These are phyloP conservation scores for Rhodotorula sphaerocarpa DNA, from an alignment of 768 basidiomycete genomes.

Conservation along the genomic window DNA sequence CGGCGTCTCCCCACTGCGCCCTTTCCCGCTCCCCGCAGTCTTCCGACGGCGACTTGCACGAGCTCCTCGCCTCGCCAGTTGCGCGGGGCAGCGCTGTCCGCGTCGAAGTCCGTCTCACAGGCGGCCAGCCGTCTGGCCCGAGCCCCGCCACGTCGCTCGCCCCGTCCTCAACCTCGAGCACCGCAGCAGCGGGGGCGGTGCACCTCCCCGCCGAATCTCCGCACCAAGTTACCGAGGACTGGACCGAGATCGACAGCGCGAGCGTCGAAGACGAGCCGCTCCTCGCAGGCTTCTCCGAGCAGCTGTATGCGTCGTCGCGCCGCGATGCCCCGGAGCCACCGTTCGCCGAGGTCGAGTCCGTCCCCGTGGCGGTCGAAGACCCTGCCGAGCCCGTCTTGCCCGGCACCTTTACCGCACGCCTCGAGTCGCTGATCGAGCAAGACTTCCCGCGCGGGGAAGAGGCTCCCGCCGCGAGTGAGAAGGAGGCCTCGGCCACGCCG, in stretches of 20 bases:
- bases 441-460: background rate
- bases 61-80: background rate
- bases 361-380: background rate
- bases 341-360: background rate
- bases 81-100: no score
- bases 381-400: background rate
- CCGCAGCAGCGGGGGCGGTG: no score
- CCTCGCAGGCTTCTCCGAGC: no score
- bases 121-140: background rate
- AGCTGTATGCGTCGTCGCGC: no score
- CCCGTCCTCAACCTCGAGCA: no score
- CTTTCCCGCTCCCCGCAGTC: background rate
- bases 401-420: background rate
- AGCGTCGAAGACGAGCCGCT: background rate
- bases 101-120: background rate
- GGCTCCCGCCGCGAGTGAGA: background rate
- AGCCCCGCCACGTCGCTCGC: background rate
- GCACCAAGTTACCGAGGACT: background rate
- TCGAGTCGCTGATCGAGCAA: background rate
- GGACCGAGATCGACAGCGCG: background rate
- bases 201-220: background rate
- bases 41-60: conserved; percentile 1
- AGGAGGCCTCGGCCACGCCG: no score
- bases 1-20: background rate
- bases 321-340: no score